Percentiles rank a stretch among this genome's conserved stretches.
Evolutionary conservation across 805 yeast species (phyloP).

Genomic region (Candida cerambycidarum): DNA sequence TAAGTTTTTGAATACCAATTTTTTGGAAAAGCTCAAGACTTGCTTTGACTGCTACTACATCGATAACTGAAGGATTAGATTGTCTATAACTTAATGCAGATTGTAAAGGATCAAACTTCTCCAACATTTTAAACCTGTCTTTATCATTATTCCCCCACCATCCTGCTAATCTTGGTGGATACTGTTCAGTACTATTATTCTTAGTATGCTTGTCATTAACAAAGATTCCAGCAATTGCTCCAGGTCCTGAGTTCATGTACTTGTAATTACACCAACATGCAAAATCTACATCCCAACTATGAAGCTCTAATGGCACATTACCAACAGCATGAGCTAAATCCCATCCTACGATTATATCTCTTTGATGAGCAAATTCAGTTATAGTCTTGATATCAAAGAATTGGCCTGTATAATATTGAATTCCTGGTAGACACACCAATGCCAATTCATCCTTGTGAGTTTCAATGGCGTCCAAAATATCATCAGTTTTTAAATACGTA

Average conservation of each 20-base stretch:
- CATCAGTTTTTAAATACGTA: slow-evolving; percentile 57
- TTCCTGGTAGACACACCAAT: slow-evolving; percentile 77
- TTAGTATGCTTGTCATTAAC: slow-evolving; percentile 57
- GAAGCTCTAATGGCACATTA: slow-evolving; percentile 72
- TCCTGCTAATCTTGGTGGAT: slow-evolving; percentile 78
- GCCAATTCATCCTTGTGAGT: slow-evolving; percentile 61
- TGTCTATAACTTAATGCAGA: slow-evolving; percentile 88
- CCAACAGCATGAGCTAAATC: slow-evolving; percentile 96
- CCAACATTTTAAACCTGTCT: slow-evolving; percentile 77
- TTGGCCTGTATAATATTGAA: slow-evolving; percentile 93
- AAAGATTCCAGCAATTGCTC: slow-evolving; percentile 85
- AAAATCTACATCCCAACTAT: slow-evolving; percentile 89
- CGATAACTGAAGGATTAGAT: slow-evolving; percentile 87
- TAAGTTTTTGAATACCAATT: slow-evolving; percentile 57
- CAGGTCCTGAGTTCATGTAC: slow-evolving; percentile 90
- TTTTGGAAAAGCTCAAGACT: slow-evolving; percentile 60
- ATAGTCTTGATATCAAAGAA: slow-evolving; percentile 71
- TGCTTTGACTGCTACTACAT: slow-evolving; percentile 69
- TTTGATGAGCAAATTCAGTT: slow-evolving; percentile 57
- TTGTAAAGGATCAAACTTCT: slow-evolving; percentile 72
- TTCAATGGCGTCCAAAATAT: slow-evolving; percentile 58
- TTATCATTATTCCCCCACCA: slow-evolving; percentile 92
- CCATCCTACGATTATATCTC: slow-evolving; percentile 75
- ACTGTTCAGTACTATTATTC: slow-evolving; percentile 26
- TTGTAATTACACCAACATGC: slow-evolving; percentile 96